Conservation (phyloP, 805 yeast species). For the Pichia occidentalis region DNA sequence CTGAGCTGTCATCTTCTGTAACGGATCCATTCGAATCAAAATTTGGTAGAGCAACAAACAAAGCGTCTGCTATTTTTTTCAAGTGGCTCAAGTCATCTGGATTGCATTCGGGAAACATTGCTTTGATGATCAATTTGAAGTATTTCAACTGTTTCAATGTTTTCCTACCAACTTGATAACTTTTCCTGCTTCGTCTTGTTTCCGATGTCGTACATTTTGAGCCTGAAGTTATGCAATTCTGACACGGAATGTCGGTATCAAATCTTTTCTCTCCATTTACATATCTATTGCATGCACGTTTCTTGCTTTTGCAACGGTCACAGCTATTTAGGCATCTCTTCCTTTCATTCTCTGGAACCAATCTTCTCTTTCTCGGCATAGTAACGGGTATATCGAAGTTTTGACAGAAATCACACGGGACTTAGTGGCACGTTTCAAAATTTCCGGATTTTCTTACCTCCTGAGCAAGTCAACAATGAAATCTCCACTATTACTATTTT, state of each 20-base stretch:
- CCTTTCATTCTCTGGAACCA: slow-evolving; percentile 12
- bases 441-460: no score
- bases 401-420: no score
- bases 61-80: slow-evolving; percentile 23
- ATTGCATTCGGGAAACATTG: slow-evolving; percentile 31
- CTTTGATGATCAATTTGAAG: slow-evolving; percentile 25
- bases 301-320: slow-evolving; percentile 32
- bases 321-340: slow-evolving; percentile 31
- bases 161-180: slow-evolving; percentile 27
- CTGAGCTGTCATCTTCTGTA: slow-evolving; percentile 11
- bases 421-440: no score
- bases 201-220: slow-evolving; percentile 28
- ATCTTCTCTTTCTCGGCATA: not conserved
- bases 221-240: slow-evolving; percentile 21
- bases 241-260: slow-evolving; percentile 24
- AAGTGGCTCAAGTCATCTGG: slow-evolving; percentile 30
- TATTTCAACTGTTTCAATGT: slow-evolving; percentile 31
- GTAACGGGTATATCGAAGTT: no score
- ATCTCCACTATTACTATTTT: no score
- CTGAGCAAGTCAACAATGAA: no score
- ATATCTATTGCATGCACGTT: slow-evolving; percentile 28
- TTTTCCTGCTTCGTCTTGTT: slow-evolving; percentile 28
- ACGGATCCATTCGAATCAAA: slow-evolving; percentile 12
- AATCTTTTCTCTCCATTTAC: slow-evolving; percentile 16
- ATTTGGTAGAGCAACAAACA: slow-evolving; percentile 17